Evolutionary conservation across 176 grass and related monocot species (phyloP).

Genomic region (Thinopyrum elongatum): DNA sequence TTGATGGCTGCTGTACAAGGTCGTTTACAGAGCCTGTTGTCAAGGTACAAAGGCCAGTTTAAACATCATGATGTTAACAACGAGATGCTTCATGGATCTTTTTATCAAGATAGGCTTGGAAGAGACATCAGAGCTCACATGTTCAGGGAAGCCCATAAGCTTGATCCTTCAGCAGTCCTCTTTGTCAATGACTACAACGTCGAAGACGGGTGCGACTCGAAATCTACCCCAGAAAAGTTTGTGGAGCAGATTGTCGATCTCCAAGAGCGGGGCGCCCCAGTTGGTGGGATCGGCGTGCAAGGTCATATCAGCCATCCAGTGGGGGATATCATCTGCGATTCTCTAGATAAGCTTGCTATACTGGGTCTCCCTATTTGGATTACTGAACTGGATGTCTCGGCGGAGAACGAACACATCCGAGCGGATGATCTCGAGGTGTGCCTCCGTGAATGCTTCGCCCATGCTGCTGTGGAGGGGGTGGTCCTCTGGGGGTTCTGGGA

Average conservation of each 20-base stretch:
- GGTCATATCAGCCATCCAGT: conserved; percentile 87
- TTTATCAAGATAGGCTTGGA: conserved; percentile 88
- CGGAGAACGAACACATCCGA: conserved; percentile 78
- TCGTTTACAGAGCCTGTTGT: conserved; percentile 62
- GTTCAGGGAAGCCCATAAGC: conserved; percentile 85
- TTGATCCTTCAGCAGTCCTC: conserved; percentile 81
- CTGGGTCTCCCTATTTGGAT: conserved; percentile 91
- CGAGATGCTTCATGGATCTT: conserved; percentile 98
- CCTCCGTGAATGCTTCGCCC: conserved; percentile 76
- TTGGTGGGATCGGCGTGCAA: conserved; percentile 93
- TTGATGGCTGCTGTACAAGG: conserved; percentile 73
- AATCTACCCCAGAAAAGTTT: conserved; percentile 79
- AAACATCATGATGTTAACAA: conserved; percentile 98
- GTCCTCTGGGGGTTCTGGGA: conserved; percentile 98
- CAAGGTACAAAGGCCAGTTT: conserved; percentile 85
- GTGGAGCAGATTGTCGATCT: conserved; percentile 86
- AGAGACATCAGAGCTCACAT: conserved; percentile 91
- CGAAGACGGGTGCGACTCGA: conserved; percentile 87
- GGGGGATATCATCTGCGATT: conserved; percentile 89
- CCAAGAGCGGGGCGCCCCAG: conserved; percentile 74
- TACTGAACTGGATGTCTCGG: conserved; percentile 81
- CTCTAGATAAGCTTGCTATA: conserved; percentile 81
- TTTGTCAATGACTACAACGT: conserved; percentile 99
- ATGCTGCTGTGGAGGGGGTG: conserved; percentile 71
- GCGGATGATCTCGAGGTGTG: conserved; percentile 94